Evolutionary conservation across 1,139 yeast genomes (phyloP), one percentile per base, ranked within the genome.

Genomic region (Yamadazyma kanchanaburiensis): DNA sequence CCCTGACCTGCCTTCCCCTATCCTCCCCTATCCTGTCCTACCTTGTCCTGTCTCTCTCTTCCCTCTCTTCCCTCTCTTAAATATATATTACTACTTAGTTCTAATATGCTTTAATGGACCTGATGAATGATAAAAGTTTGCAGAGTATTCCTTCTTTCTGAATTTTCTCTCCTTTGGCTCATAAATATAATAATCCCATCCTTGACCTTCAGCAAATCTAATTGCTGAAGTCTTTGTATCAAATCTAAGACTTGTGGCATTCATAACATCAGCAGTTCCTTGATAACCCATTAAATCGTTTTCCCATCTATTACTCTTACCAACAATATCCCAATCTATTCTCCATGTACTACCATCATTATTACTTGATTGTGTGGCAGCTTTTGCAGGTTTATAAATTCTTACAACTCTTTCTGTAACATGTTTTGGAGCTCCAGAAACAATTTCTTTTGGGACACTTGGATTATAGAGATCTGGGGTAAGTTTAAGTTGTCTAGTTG

Each of bases 251-350:
- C 72, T 74, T n/a, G 91, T 80, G 16, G 84, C 88, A 64, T 85
- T 95, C 94, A 86, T 81, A 59, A 77, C 80, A 57, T 86, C 95
- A 19, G 85, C 77, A 26, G 85, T 68, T 21, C 86, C 75, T 48
- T 85, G 89, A 67, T 84, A 86, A 12, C 95, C 95, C 61, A 85
- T 86, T 51, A 85, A 66, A 51, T 85, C 94, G 58, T 86, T 85
- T 55, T 85, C 95, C 95, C 95, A 86, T 53, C 94, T 69, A 64
- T 85, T 79, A 23, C 84, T 87, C 48, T 81, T 77, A 27, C 80
- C 80, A 35, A 81, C 64, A 24, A 83, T 74, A 50, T 86, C 95
- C 91, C 94, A 86, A 59, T 86, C 95, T 40, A 86, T 53, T 51
- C 76, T 77, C 95, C 95, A 86, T 45, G 60, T 62, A 40, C 59